Conservation (phyloP, 2,329 filamentous ascomycete species). For the Sphaerostilbella broomeana region DNA sequence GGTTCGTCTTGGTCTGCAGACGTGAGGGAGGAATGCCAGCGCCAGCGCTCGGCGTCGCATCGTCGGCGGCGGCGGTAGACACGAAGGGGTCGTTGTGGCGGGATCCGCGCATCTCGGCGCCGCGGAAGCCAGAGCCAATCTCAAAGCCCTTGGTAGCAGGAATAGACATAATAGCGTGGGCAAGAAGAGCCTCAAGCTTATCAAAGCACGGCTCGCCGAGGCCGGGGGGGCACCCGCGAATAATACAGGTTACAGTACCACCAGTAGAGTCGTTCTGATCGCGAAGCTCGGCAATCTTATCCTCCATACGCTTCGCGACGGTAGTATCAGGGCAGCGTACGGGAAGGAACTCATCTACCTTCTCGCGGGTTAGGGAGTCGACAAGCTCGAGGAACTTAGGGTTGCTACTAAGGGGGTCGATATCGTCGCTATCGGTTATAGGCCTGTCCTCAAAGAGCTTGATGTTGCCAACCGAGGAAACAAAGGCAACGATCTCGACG, state of each 20-base stretch:
- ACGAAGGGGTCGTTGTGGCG: slow-evolving; percentile 72
- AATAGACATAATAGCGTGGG: slow-evolving; percentile 90
- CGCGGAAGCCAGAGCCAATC: slow-evolving; percentile 85
- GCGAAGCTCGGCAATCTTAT: slow-evolving; percentile 68
- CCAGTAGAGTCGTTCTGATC: slow-evolving; percentile 84
- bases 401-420: slow-evolving; percentile 57
- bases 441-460: slow-evolving; percentile 23
- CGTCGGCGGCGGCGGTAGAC: slow-evolving; percentile 34
- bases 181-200: slow-evolving; percentile 87
- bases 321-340: slow-evolving; percentile 75
- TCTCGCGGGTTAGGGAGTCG: slow-evolving; percentile 62
- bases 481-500: slow-evolving; percentile 87
- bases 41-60: slow-evolving; percentile 27
- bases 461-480: slow-evolving; percentile 68
- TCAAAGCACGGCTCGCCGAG: slow-evolving; percentile 93
- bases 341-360: slow-evolving; percentile 78
- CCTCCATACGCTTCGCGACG: slow-evolving; percentile 66
- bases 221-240: slow-evolving; percentile 76
- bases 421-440: slow-evolving; percentile 14
- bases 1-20: slow-evolving; percentile 63
- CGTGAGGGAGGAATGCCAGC: slow-evolving; percentile 35
- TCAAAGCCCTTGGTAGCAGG: slow-evolving; percentile 95
- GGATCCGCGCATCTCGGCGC: slow-evolving; percentile 80
- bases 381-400: slow-evolving; percentile 72
- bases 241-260: slow-evolving; percentile 89